These are phyloP conservation scores for Microdochium trichocladiopsis DNA, from an alignment of 2,329 filamentous ascomycete genomes.

Conservation along the genomic window DNA sequence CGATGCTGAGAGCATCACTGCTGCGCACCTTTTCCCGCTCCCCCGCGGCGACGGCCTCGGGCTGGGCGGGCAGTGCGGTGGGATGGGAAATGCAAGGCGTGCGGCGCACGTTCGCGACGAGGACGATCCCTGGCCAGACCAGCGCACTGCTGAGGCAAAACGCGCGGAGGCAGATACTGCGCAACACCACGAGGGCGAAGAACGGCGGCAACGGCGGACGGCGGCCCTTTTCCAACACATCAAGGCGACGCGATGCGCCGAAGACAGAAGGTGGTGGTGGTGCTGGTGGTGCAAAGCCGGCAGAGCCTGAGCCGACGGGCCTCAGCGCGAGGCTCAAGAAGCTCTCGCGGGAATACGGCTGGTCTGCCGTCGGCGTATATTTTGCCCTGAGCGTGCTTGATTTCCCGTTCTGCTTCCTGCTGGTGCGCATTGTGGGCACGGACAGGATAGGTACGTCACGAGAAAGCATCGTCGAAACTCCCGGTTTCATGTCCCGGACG, in stretches of 20 bases:
- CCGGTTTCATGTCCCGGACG: not conserved
- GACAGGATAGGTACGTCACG: conserved; percentile 69
- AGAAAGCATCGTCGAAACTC: no score
- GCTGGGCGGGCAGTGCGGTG: not conserved
- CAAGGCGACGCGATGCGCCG: not conserved
- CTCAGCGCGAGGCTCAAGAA: conserved; percentile 71
- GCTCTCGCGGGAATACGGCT: conserved; percentile 88
- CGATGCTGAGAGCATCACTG: not conserved
- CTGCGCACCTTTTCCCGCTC: not conserved
- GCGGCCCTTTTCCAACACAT: not conserved
- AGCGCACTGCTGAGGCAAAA: not conserved
- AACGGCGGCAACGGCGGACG: not conserved
- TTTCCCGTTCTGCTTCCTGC: conserved; percentile 90
- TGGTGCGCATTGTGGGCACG: conserved; percentile 75
- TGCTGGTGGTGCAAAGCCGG: conserved; percentile 16
- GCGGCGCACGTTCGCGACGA: not conserved
- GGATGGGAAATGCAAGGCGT: not conserved
- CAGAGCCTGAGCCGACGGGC: conserved; percentile 31
- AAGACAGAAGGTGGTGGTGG: conserved; percentile 14
- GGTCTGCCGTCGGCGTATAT: conserved; percentile 90
- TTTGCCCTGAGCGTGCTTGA: conserved; percentile 75
- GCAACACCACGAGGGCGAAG: not conserved
- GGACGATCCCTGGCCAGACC: not conserved
- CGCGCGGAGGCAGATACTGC: not conserved
- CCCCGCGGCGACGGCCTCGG: not conserved